These are phyloP conservation scores for Ophiostoma sp. DNA, from an alignment of 2,329 filamentous ascomycete genomes.

Conservation along the genomic window DNA sequence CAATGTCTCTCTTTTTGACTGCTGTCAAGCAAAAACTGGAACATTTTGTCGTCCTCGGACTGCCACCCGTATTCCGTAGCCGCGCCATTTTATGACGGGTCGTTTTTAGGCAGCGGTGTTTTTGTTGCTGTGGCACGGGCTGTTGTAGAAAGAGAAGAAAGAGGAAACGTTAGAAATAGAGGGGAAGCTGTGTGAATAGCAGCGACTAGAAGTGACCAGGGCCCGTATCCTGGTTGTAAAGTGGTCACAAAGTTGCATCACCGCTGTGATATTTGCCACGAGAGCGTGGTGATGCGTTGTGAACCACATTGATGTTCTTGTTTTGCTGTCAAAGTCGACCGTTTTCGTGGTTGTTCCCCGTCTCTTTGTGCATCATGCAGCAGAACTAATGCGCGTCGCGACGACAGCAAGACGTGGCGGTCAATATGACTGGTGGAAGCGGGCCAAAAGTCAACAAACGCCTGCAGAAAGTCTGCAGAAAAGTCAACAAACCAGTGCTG, in stretches of 20 bases:
- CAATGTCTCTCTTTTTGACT: slow-evolving; percentile 5
- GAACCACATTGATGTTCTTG: background rate
- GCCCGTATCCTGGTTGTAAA: background rate
- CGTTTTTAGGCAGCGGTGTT: slow-evolving; percentile 4
- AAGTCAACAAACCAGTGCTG: slow-evolving; percentile 8
- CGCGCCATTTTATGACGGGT: slow-evolving; percentile 8
- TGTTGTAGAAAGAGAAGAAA: background rate
- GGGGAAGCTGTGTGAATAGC: slow-evolving; percentile 7
- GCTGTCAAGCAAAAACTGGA: background rate
- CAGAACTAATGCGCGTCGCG: slow-evolving; percentile 7
- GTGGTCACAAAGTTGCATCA: background rate
- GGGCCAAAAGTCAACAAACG: slow-evolving; percentile 11
- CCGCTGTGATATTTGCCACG: background rate
- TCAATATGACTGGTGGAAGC: slow-evolving; percentile 5
- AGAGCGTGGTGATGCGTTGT: background rate
- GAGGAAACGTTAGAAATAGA: background rate
- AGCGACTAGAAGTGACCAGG: background rate
- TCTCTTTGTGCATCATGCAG: slow-evolving; percentile 7
- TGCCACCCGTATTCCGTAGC: background rate
- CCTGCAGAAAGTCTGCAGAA: background rate
- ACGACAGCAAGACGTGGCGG: background rate
- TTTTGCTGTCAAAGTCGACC: no score
- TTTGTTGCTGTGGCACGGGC: slow-evolving; percentile 11
- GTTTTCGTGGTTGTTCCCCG: background rate
- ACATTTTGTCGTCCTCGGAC: background rate